Conservation (phyloP, 345 rosid species). For the Syzygium grande region DNA sequence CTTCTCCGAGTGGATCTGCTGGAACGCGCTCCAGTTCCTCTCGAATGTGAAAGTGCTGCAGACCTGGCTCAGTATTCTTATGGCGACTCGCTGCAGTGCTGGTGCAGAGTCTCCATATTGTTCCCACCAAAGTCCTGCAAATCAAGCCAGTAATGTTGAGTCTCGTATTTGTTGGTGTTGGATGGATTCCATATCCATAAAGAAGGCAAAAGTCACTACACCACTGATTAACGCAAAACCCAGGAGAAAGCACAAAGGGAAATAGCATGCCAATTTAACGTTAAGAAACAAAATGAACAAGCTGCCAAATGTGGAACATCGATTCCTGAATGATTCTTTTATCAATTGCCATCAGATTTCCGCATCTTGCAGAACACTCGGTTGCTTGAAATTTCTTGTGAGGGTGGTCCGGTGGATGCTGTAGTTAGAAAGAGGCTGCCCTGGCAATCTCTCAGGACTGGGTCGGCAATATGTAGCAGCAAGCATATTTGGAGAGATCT, state of each 20-base stretch:
- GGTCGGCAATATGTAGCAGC: background rate
- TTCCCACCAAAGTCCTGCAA: slow-evolving; percentile 93
- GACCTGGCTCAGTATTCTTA: slow-evolving; percentile 76
- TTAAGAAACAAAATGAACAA: background rate
- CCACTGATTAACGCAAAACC: background rate
- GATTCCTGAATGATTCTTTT: background rate
- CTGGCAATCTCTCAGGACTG: background rate
- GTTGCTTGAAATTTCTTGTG: background rate
- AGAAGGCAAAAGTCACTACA: background rate
- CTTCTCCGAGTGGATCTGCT: slow-evolving; percentile 80
- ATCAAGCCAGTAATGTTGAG: background rate
- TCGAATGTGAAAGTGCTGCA: slow-evolving; percentile 74
- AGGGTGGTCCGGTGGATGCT: background rate
- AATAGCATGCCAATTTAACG: background rate
- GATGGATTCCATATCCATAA: background rate
- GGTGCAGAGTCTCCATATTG: slow-evolving; percentile 91
- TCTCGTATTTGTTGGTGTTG: background rate
- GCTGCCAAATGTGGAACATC: background rate
- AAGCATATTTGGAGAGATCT: background rate
- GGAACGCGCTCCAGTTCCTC: slow-evolving; percentile 68
- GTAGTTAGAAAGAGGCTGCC: background rate
- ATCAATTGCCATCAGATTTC: background rate
- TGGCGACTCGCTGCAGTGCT: slow-evolving; percentile 71
- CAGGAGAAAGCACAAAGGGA: background rate
- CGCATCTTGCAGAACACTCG: background rate